Conservation (phyloP, 495 filamentous ascomycete genomes). For the Tuber brumale region DNA sequence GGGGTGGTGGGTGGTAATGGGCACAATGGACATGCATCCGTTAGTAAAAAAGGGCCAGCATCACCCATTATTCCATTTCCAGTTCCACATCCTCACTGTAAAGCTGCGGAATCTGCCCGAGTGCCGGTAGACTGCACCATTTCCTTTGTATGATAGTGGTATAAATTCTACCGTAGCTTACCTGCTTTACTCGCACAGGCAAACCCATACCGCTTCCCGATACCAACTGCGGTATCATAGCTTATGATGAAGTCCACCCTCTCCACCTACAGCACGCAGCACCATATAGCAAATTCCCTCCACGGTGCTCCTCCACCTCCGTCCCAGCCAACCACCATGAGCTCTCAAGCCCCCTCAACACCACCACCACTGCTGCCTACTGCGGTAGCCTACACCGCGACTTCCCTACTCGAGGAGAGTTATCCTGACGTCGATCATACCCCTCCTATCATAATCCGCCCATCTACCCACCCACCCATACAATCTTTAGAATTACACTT, state of each 20-base stretch:
- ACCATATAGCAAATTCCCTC: not conserved
- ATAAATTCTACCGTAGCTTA: not conserved
- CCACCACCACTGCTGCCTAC: not conserved
- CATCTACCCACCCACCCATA: not conserved
- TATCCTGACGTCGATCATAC: not conserved
- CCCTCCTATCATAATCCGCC: not conserved
- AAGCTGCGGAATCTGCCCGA: not conserved
- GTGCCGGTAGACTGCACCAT: not conserved
- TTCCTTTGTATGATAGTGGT: not conserved
- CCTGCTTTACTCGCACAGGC: not conserved
- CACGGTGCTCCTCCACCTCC: not conserved
- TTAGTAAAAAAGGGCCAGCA: not conserved
- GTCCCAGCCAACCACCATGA: not conserved
- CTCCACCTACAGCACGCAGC: not conserved
- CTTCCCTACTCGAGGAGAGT: not conserved
- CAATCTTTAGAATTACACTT: not conserved
- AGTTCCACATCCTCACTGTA: not conserved
- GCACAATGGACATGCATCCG: not conserved
- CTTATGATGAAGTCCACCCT: not conserved
- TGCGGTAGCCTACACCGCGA: not conserved
- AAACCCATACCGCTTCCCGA: not conserved
- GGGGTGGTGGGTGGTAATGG: not conserved
- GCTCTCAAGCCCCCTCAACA: not conserved
- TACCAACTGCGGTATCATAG: not conserved
- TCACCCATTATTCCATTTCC: not conserved